Evolutionary conservation across 805 yeast genomes (phyloP), one percentile per base, ranked within the genome.

Genomic region (Nakazawaea wickerhamii): DNA sequence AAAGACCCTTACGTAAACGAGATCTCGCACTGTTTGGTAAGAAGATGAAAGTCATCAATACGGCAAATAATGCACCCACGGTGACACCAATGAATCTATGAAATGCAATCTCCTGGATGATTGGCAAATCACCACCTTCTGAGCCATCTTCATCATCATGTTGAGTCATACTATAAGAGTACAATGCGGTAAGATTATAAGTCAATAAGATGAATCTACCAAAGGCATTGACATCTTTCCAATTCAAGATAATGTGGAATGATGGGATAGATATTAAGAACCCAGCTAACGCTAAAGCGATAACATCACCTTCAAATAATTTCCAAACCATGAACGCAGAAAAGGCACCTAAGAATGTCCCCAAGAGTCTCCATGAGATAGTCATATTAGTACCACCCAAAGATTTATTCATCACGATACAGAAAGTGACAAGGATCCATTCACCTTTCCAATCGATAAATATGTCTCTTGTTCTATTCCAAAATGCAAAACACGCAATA

Each of bases 331-430:
- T 9, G 49, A 69, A 79, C 0, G 95, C 95, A 5, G 65, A 51
- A 9, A 67, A 47, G 1, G 90, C 84, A 0, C 95, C 95, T 5
- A 83, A 40, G 45, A 79, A 75, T 0, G 95, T 87, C 0, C 95
- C 95, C 20, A 81, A 47, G 43, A 86, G 68, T 52, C 85, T 65
- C 84, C 84, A 80, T 50, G 79, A 79, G 4, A 79, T 80, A 0
- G 93, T 82, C 79, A 81, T 77, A 9, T 85, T 74, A 0, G 95
- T 87, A 0, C 95, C 95, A 8, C 95, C 95, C 4, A 85, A 64
- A 1, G 90, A 81, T 53, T 84, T 84, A 51, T 82, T 84, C 91
- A 86, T 85, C 66, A 86, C 84, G 43, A 86, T 81, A 51, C 86
- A 79, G 51, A 78, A 86, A 0, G 89, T 80, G n/a, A 84, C 84